These are phyloP conservation scores for Blastobotrys chiropterorum DNA, from an alignment of 805 yeast species.

Conservation along the genomic window DNA sequence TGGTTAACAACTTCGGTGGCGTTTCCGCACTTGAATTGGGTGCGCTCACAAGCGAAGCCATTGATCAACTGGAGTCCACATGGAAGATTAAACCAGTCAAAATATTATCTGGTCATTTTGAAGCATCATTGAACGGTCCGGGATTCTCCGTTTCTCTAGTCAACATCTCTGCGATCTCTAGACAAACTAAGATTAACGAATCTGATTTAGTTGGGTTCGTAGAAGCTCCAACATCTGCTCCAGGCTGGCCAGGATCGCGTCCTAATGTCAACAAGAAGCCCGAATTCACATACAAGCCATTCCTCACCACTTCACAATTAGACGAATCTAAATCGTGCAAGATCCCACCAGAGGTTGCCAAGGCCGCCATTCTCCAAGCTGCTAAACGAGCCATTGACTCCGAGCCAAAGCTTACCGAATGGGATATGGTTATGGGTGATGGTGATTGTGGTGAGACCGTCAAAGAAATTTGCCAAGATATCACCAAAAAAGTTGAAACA, in stretches of 20 bases:
- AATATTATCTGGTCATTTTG: constrained; percentile 67
- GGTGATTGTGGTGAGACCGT: constrained; percentile 95
- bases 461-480: constrained; percentile 69
- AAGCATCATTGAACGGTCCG: constrained; percentile 84
- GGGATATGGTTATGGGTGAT: constrained; percentile 86
- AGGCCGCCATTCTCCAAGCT: too few species aligned
- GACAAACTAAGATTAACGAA: constrained; percentile 27
- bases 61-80: constrained; percentile 39
- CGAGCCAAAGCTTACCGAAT: constrained; percentile 76
- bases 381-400: constrained; percentile 39
- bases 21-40: constrained; percentile 70
- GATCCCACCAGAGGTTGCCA: too few species aligned
- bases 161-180: constrained; percentile 51
- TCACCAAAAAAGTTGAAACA: constrained; percentile 46
- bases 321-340: too few species aligned
- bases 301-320: too few species aligned
- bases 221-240: constrained; percentile 68
- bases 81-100: constrained; percentile 59
- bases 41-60: constrained; percentile 58
- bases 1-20: constrained; percentile 85
- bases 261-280: too few species aligned
- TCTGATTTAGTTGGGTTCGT: constrained; percentile 45
- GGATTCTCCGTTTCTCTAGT: constrained; percentile 81
- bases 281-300: too few species aligned
- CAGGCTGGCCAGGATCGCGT: constrained; percentile 58